Conservation (phyloP, 2,329 filamentous ascomycete genomes). For the Monosporascus cannonballus region DNA sequence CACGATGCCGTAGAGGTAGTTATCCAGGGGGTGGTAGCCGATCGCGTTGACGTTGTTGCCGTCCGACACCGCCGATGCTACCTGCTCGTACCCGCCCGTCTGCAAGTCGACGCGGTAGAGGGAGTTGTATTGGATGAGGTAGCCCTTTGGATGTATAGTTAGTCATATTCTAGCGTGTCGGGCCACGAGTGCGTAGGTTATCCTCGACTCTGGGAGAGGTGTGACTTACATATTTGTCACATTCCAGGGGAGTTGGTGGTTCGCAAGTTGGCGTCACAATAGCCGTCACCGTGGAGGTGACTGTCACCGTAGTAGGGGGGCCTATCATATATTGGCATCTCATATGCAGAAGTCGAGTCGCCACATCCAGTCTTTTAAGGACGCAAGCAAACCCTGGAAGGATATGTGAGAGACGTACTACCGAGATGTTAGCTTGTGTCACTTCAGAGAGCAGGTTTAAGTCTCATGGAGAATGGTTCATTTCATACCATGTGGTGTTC, state of each 20-base stretch:
- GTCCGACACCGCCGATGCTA: not conserved
- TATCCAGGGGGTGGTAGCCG: slow-evolving; percentile 1
- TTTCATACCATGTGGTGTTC: no score
- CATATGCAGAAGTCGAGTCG: not conserved
- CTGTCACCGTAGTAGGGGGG: not conserved
- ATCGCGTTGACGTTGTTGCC: slow-evolving; percentile 1
- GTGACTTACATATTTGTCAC: not conserved
- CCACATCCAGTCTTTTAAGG: not conserved
- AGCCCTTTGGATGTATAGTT: not conserved
- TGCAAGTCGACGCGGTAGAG: slow-evolving; percentile 1
- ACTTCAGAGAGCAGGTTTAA: no score
- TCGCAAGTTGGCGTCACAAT: not conserved
- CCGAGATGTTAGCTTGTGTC: no score
- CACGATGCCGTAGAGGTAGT: slow-evolving; percentile 3
- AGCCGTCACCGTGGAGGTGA: not conserved
- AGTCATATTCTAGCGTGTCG: not conserved
- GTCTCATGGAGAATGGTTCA: no score
- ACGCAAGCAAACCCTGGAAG: not conserved
- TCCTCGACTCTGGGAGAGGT: not conserved
- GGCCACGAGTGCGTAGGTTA: not conserved
- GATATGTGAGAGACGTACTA: not conserved
- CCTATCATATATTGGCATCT: not conserved
- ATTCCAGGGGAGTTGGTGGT: not conserved
- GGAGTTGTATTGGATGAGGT: not conserved
- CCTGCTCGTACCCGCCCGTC: not conserved